Base-by-base conservation (phyloP, 371 early-diverging fungal species). In the Chytridium lagenaria region DNA sequence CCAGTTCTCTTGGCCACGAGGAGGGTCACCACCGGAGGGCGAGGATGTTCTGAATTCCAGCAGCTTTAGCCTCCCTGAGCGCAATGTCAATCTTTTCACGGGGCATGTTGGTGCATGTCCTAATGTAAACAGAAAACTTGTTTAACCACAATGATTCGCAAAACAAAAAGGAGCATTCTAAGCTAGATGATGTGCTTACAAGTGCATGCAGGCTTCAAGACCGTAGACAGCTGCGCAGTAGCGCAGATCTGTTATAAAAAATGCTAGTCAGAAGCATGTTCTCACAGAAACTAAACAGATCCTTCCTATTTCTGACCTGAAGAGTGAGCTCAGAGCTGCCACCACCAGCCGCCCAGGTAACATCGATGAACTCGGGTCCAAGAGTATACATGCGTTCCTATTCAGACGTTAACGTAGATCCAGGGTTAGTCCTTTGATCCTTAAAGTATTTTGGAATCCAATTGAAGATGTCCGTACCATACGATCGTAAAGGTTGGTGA, bases 301-400 rank as follows among this genome's bases (percentile, higher is more conserved):
- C 49, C 3, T 1, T 37, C 33, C 30, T 55, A 30, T 12, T 10
- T 10, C 65, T n/a, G 34, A 86, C 81, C 77, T 87, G 79, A 52
- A 87, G 67, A 19, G 96, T 95, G 68, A 96, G 86, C 65, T 95
- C 94, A 2, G 94, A 92, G 49, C 94, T 90, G 67, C 90, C 90
- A 31, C 98, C 98, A 68, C 98, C 98, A 72, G 96, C 96, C 74
- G 94, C 93, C 98, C 98, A 97, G 3, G 98, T 97, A 28, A 97
- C 93, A 80, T 96, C 97, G 66, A 97, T 88, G 80, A 96, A 96
- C 83, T 94, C 92, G 64, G 98, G 98, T 0, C 95, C 95, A 63
- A 93, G 91, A 30, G 87, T 84, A 81, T 94, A 92, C 98, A 96
- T 97, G 81, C 96, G 91, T 66, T 86, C 82, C 79, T 83, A 34